Percentiles rank a stretch among this genome's conserved stretches.
Evolutionary conservation across 805 yeast species (phyloP).

Genomic region (Spathaspora girioi): DNA sequence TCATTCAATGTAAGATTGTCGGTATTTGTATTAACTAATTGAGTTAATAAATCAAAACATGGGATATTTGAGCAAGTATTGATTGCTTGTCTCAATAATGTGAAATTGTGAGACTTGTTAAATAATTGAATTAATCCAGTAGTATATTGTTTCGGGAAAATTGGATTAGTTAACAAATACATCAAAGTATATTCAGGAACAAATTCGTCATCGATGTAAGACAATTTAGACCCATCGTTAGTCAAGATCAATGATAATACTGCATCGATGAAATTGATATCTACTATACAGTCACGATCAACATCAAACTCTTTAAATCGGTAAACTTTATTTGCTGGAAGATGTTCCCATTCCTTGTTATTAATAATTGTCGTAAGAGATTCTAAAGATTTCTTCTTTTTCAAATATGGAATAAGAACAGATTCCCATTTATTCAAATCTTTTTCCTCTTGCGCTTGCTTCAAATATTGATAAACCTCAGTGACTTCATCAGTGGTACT

Average conservation of each 20-base stretch:
- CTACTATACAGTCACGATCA: constrained; percentile 65
- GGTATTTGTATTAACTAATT: constrained; percentile 48
- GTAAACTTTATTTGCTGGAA: constrained; percentile 11
- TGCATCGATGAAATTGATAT: constrained; percentile 48
- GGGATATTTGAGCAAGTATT: constrained; percentile 73
- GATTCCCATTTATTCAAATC: constrained; percentile 24
- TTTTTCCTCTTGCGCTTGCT: constrained; percentile 12
- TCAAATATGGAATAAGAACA: constrained; percentile 28
- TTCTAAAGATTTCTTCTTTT: constrained; percentile 19
- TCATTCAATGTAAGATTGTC: constrained; percentile 62
- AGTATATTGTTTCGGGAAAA: constrained; percentile 64
- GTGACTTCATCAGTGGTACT: constrained; percentile 11
- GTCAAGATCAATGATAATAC: constrained; percentile 42
- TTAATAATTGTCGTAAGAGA: constrained; percentile 15
- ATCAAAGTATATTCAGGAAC: constrained; percentile 59
- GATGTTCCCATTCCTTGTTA: constrained; percentile 1
- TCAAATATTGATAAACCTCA: constrained; percentile 23
- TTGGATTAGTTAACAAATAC: constrained; percentile 82
- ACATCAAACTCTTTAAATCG: constrained; percentile 52
- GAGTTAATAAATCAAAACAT: constrained; percentile 58
- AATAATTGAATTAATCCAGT: constrained; percentile 53
- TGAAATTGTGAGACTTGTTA: constrained; percentile 41
- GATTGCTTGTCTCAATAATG: constrained; percentile 76
- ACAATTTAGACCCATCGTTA: constrained; percentile 16
- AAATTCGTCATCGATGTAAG: constrained; percentile 22